Evolutionary conservation across 169 alveolate genomes (phyloP).

Genomic region (Perkinsus olseni): DNA sequence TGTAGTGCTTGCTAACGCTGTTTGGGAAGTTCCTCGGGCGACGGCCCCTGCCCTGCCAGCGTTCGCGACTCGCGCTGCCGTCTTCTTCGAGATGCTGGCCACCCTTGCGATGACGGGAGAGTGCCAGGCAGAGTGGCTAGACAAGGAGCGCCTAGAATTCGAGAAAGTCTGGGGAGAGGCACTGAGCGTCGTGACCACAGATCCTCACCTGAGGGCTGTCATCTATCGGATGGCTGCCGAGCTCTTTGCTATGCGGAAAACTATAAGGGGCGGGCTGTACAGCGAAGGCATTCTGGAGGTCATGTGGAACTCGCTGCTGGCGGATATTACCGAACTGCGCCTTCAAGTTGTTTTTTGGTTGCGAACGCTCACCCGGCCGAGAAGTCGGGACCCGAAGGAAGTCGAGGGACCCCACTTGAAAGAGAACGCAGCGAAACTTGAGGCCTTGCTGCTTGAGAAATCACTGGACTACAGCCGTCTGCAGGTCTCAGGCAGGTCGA

Average conservation of each 20-base stretch:
- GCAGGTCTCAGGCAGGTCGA: neutral
- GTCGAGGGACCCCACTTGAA: neutral
- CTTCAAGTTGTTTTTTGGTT: neutral
- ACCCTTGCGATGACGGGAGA: neutral
- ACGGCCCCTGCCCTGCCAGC: neutral
- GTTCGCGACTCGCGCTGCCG: neutral
- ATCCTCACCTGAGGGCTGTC: neutral
- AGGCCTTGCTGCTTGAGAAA: neutral
- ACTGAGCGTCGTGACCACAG: neutral
- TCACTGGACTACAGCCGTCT: neutral
- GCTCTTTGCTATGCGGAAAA: neutral
- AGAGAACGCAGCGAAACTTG: neutral
- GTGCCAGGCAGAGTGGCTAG: neutral
- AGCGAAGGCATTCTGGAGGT: neutral
- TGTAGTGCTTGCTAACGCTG: neutral
- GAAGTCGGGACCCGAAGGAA: neutral
- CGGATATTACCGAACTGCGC: neutral
- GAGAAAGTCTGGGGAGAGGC: neutral
- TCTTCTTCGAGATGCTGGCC: neutral
- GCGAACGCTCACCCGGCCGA: neutral
- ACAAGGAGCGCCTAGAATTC: neutral
- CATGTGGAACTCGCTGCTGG: neutral
- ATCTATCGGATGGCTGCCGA: neutral
- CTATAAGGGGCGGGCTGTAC: neutral
- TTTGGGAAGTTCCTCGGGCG: neutral